phyloP scores from a whole-genome alignment of 169 alveolate species.

The Plasmodium gallinaceum region DNA sequence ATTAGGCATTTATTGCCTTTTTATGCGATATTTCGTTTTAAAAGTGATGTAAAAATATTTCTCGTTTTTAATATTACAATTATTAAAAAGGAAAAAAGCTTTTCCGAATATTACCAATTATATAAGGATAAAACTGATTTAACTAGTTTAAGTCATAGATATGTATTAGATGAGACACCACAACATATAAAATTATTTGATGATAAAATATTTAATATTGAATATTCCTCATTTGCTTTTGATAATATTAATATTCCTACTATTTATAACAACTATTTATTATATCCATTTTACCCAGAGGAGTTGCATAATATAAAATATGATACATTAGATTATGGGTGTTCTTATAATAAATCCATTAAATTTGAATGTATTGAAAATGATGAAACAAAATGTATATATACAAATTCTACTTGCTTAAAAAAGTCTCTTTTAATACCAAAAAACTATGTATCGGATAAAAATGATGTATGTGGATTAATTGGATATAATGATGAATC shows the following conservation, averaged over 20 bases:
- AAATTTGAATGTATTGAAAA: conserved; percentile 62
- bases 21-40: conserved; percentile 46
- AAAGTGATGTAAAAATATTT: conserved; percentile 17
- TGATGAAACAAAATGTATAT: conserved; percentile 22
- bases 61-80: conserved; percentile 22
- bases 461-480: conserved; percentile 19
- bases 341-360: conserved; percentile 29
- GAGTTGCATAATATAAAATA: conserved; percentile 49
- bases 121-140: conserved; percentile 12
- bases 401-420: conserved; percentile 52
- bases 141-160: neutral
- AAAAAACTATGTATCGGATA: conserved; percentile 11
- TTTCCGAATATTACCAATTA: conserved; percentile 21
- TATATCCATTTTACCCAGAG: conserved; percentile 68
- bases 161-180: conserved; percentile 29
- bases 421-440: conserved; percentile 26
- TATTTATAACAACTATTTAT: conserved; percentile 18
- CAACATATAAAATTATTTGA: conserved; percentile 22
- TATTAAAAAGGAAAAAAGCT: conserved; percentile 33
- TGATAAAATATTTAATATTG: conserved; percentile 9
- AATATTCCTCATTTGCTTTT: conserved; percentile 43
- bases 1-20: conserved; percentile 38
- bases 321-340: conserved; percentile 68
- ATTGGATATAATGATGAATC: conserved; percentile 26
- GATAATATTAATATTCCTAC: conserved; percentile 39